phyloP scores from a whole-genome alignment of 768 basidiomycete species.

The Leccinum fibrillosum region DNA sequence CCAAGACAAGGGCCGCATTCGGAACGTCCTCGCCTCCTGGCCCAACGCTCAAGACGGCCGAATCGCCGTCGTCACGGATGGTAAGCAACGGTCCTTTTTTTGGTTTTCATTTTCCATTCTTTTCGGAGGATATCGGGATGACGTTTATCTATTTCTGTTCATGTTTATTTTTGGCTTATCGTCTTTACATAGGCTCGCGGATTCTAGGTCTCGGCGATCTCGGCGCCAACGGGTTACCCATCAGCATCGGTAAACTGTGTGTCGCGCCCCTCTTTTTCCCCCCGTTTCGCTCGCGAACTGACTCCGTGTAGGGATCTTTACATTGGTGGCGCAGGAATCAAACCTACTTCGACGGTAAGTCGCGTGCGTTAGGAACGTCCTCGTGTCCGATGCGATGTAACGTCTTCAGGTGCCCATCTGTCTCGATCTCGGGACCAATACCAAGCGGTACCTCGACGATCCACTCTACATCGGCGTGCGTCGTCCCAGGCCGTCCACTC shows the following conservation, averaged over 20 bases:
- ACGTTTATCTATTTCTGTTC: background rate
- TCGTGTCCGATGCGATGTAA: background rate
- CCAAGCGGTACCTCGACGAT: slow-evolving; percentile 59
- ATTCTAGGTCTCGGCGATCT: slow-evolving; percentile 66
- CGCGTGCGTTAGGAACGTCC: background rate
- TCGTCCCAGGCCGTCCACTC: slow-evolving; percentile 44
- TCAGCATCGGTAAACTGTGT: slow-evolving; percentile 72
- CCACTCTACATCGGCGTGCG: slow-evolving; percentile 75
- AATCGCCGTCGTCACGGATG: slow-evolving; percentile 79
- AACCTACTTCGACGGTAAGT: slow-evolving; percentile 43
- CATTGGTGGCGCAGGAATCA: slow-evolving; percentile 67
- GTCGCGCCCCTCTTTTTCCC: slow-evolving; percentile 15
- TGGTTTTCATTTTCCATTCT: background rate
- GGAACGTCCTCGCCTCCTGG: slow-evolving; percentile 54
- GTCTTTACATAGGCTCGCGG: slow-evolving; percentile 44
- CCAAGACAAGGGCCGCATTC: slow-evolving; percentile 62
- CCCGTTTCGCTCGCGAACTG: background rate
- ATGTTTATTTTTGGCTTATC: background rate
- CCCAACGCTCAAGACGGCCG: slow-evolving; percentile 43
- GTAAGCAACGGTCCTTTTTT: slow-evolving; percentile 24
- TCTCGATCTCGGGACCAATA: slow-evolving; percentile 77
- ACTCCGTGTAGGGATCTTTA: slow-evolving; percentile 51
- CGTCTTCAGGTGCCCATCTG: slow-evolving; percentile 53
- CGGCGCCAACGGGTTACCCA: slow-evolving; percentile 42
- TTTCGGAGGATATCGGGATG: background rate